Conservation (phyloP, 169 alveolate genomes). For the Plasmodium relictum region DNA sequence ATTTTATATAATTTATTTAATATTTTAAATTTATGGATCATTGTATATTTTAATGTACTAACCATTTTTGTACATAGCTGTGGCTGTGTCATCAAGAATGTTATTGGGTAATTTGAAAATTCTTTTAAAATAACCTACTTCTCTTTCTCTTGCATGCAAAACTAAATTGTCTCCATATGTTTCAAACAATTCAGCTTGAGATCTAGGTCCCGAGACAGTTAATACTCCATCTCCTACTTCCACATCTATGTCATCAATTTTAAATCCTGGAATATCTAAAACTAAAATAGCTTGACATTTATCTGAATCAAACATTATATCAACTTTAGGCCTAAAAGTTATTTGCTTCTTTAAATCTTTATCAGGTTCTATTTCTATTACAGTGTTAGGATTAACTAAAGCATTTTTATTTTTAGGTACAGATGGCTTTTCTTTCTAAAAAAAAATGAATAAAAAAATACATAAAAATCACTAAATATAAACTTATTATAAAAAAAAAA, state of each 20-base stretch:
- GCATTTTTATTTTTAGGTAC: conserved; percentile 84
- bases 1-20: not conserved
- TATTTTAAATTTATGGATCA: too few species aligned
- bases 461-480: not conserved
- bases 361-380: conserved; percentile 85
- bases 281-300: conserved; percentile 79
- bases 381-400: conserved; percentile 84
- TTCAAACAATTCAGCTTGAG: conserved; percentile 87
- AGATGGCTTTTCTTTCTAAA: conserved; percentile 83
- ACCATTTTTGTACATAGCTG: conserved; percentile 85
- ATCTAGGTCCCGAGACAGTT: conserved; percentile 82
- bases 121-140: conserved; percentile 87
- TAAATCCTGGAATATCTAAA: conserved; percentile 87
- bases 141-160: conserved; percentile 86
- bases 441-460: not conserved
- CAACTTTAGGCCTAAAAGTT: conserved; percentile 87
- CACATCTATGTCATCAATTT: conserved; percentile 81
- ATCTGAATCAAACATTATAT: conserved; percentile 85
- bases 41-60: conserved; percentile 43
- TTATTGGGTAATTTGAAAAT: conserved; percentile 87
- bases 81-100: conserved; percentile 82
- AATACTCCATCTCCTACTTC: conserved; percentile 86
- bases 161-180: conserved; percentile 85
- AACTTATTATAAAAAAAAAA: too few species aligned
- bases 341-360: conserved; percentile 80